Evolutionary conservation across 768 basidiomycete genomes (phyloP), one percentile per base, ranked within the genome.

Genomic region (Lanmaoa rubissima): DNA sequence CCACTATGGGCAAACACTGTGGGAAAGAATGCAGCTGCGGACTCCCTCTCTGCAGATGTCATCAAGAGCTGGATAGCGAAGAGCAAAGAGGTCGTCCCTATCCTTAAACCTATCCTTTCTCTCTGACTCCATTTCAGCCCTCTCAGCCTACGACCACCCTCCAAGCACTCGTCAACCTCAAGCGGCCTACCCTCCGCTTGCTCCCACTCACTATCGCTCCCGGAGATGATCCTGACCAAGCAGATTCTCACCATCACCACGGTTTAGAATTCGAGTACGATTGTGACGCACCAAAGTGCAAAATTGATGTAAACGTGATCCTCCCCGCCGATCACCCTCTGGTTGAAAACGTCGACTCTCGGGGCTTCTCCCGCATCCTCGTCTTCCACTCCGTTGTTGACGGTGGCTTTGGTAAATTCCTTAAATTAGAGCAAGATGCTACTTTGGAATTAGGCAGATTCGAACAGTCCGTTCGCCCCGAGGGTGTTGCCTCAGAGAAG

Each of bases 111-210:
- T 11, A 12, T 32, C 31, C 17, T 21, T 41, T 21, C 39, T 5
- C 3, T 51, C 54, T 63, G 14, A 61, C 52, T 45, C 51, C 42
- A 2, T 52, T 51, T 48, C 47, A 93, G 91, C 71, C 84, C 32
- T 81, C 86, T 11, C 88, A 93, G 65, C 85, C 94, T 0, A 96
- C 94, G 0, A 98, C 94, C 0, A 96, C 94, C 2, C 78, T 98
- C 0, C 94, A 97, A 74, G 94, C 94, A 0, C 80, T 95, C 35
- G 94, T 97, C 61, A 98, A 97, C 68, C 84, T 97, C 63, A 96
- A 95, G 69, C 84, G 94, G 5, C 94, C 94, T 1, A 86, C 92
- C 1, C 79, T 98, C 35, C 82, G 87, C 13, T 82, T 95, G 4
- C 86, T 85, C 9, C 92, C 87, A 1, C 76, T 90, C 19, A 64